A percentile compares a stretch with the other conserved stretches of the same genome.
Conservation (phyloP, 345 rosid genomes). For the Schrenkiella parvula region DNA sequence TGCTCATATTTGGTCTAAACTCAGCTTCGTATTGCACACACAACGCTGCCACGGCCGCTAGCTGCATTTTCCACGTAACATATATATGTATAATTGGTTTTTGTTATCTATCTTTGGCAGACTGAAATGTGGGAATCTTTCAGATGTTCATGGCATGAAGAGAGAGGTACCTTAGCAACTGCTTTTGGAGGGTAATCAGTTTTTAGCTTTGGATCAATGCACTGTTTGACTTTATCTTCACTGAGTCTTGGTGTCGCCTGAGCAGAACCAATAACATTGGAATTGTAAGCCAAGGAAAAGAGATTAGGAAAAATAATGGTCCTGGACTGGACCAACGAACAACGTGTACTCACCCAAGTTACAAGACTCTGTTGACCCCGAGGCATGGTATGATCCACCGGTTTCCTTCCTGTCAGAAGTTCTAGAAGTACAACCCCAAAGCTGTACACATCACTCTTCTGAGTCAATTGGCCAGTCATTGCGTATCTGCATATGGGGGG, state of each 20-base stretch:
- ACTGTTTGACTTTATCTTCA: conserved; percentile 95
- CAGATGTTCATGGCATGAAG: not conserved
- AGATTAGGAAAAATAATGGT: not conserved
- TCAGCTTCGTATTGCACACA: conserved; percentile 92
- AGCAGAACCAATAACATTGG: conserved; percentile 2
- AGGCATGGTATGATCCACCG: conserved; percentile 40
- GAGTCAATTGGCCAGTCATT: conserved; percentile 40
- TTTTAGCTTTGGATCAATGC: conserved; percentile 94
- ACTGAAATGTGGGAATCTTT: not conserved
- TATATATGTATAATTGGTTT: not conserved
- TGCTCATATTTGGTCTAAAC: conserved; percentile 93
- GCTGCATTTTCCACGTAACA: conserved; percentile 40
- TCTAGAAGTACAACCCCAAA: conserved; percentile 39
- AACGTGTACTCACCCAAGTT: conserved; percentile 32
- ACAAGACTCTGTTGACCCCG: conserved; percentile 42
- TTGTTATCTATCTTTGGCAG: not conserved
- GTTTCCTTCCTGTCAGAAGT: conserved; percentile 38
- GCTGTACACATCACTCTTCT: conserved; percentile 42
- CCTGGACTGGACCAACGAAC: not conserved
- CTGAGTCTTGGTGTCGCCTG: conserved; percentile 98
- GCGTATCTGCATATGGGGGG: conserved; percentile 31
- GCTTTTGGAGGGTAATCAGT: conserved; percentile 97
- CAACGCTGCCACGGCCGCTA: conserved; percentile 92
- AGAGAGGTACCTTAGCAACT: conserved; percentile 74
- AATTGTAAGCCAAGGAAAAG: not conserved